Conservation (phyloP, 2,329 filamentous ascomycete species). For the Xylaria sp. region DNA sequence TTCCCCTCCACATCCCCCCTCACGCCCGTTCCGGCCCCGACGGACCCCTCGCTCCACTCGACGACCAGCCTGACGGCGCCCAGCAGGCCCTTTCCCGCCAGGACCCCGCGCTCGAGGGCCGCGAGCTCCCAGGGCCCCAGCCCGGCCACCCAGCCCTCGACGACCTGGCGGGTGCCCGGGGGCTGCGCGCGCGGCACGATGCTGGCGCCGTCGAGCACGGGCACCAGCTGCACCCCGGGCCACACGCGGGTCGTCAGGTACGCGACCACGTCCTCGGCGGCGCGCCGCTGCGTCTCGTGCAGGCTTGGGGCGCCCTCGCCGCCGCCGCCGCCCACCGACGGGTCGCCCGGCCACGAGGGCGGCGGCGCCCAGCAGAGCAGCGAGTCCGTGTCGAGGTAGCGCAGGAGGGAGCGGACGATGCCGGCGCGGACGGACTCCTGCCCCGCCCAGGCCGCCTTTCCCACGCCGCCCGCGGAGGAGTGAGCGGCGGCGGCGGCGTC, state of each 20-base stretch:
- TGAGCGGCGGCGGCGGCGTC: conserved; percentile 52
- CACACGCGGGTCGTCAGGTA: conserved; percentile 76
- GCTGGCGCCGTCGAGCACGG: conserved; percentile 76
- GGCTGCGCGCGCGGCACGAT: conserved; percentile 78
- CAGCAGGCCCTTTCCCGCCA: conserved; percentile 86
- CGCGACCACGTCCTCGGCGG: conserved; percentile 70
- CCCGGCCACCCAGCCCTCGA: conserved; percentile 74
- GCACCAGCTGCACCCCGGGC: conserved; percentile 77
- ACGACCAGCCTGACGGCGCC: conserved; percentile 75
- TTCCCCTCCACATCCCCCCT: conserved; percentile 33
- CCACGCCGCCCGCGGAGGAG: too few relatives aligned
- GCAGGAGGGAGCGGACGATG: conserved; percentile 71
- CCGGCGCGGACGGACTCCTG: conserved; percentile 58
- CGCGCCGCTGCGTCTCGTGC: conserved; percentile 70
- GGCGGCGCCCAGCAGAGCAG: conserved; percentile 83
- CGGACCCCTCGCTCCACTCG: conserved; percentile 83
- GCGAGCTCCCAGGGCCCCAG: conserved; percentile 82
- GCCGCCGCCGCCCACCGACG: too few relatives aligned
- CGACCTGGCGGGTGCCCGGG: conserved; percentile 73
- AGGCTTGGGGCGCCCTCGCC: conserved; percentile 58
- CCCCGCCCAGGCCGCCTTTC: background rate
- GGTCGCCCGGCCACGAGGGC: conserved; percentile 52
- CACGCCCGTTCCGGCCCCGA: conserved; percentile 47
- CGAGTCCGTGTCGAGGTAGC: conserved; percentile 90
- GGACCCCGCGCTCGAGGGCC: conserved; percentile 78